Conservation (phyloP, 2,329 filamentous ascomycete species). For the Neonectria faginata region DNA sequence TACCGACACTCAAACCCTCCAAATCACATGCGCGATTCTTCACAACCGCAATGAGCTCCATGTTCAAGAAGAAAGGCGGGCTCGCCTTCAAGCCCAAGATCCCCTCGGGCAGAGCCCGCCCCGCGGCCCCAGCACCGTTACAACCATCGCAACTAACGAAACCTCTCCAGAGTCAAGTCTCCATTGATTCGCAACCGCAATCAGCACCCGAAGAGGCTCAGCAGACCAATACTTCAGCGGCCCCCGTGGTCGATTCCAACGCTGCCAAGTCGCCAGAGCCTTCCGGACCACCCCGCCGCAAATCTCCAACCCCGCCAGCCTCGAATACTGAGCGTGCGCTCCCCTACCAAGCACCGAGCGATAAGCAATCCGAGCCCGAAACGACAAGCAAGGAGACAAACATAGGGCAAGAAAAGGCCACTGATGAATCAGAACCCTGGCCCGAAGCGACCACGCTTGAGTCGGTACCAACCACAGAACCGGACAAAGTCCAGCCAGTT, state of each 20-base stretch:
- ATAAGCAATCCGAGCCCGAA: not conserved
- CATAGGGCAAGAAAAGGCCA: not conserved
- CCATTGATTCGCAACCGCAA: constrained; percentile 32
- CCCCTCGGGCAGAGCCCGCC: constrained; percentile 64
- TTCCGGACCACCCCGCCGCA: constrained; percentile 31
- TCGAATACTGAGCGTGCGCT: constrained; percentile 34
- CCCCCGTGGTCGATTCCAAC: not conserved
- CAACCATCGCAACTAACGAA: constrained; percentile 42
- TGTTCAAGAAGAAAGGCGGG: constrained; percentile 74
- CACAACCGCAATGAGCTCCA: constrained; percentile 67
- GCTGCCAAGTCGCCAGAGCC: constrained; percentile 29
- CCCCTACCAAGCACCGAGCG: constrained; percentile 20
- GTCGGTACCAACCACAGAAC: constrained; percentile 22
- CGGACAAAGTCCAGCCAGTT: constrained; percentile 22
- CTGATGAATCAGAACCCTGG: constrained; percentile 2
- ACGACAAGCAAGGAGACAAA: not conserved
- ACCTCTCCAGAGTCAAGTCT: constrained; percentile 30
- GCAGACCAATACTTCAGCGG: constrained; percentile 15
- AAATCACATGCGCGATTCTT: constrained; percentile 28
- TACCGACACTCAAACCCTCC: constrained; percentile 24
- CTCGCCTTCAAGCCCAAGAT: constrained; percentile 78
- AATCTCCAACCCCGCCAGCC: constrained; percentile 41
- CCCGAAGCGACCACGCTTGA: constrained; percentile 13
- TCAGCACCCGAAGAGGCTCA: constrained; percentile 17
- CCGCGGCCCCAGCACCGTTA: constrained; percentile 55